Evolutionary conservation across 164 flowering plant genomes (phyloP), one percentile per base, ranked within the genome.

Genomic region (Houttuynia cordata): DNA sequence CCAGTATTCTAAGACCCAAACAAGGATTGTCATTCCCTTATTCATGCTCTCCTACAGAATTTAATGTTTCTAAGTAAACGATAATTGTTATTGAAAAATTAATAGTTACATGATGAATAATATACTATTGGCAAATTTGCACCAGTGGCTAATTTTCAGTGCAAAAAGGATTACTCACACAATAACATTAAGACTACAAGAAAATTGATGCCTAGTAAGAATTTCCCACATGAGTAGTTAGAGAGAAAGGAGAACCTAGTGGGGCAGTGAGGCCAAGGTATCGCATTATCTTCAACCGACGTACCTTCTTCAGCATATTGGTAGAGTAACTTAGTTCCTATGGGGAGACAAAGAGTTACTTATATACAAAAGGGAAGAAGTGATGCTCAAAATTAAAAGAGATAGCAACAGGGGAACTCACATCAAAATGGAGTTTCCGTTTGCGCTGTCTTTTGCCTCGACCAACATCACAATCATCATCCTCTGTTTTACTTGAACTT

Each of bases 181-280:
- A 30, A 2, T 2, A 30, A 30, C 6, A 2, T 30, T 30, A 30
- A 6, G 37, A 30, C 37, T 6, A 30, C 6, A 6, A 30, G n/a
- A n/a, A 30, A 30, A 30, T 30, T 30, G 37, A 30, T 30, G 37
- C 37, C 37, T 30, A 30, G 37, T 30, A 30, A 62, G 57, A 61
- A 47, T 64, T 63, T 66, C 62, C 55, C 57, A 65, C 49, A 49
- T 57, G 67, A 51, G 70, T 40, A 21, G 59, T 21, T 37, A 60
- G 58, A 24, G 73, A 73, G 55, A 77, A 82, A 22, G 83, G 86
- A 42, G 83, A 79, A 41, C 83, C 86, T 47, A 71, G 18, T 18
- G 86, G 86, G 65, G 83, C 78, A 24, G 63, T 54, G 41, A 82
- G 86, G 45, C 86, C 86, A 41, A 82, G 81, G 60, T 56, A 61